These are phyloP conservation scores for Botrytis medusae DNA, from an alignment of 2,329 filamentous ascomycete species.

Conservation along the genomic window DNA sequence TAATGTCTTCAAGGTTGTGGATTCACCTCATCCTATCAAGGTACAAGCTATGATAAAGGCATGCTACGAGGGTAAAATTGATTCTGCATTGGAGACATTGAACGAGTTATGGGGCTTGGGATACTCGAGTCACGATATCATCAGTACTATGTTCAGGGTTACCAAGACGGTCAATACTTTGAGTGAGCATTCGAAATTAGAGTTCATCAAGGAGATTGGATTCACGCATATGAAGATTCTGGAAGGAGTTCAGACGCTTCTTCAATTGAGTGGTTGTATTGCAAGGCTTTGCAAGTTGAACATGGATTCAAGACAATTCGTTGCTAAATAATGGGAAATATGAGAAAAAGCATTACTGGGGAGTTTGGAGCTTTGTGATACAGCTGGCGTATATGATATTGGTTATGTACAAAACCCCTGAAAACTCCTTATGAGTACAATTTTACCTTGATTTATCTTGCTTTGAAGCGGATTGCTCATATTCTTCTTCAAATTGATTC, in stretches of 20 bases:
- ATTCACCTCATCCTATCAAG: conserved; percentile 95
- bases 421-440: conserved; percentile 12
- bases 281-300: conserved; percentile 91
- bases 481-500: conserved; percentile 64
- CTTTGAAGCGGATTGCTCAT: conserved; percentile 24
- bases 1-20: conserved; percentile 97
- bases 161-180: conserved; percentile 92
- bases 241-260: conserved; percentile 92
- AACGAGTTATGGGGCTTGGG: conserved; percentile 92
- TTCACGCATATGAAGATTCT: conserved; percentile 99
- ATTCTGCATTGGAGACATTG: conserved; percentile 79
- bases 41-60: conserved; percentile 98
- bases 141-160: conserved; percentile 98
- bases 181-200: conserved; percentile 91
- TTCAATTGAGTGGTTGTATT: conserved; percentile 91
- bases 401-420: conserved; percentile 19
- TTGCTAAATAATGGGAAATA: conserved; percentile 35
- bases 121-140: conserved; percentile 98
- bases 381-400: conserved; percentile 17
- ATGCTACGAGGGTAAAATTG: conserved; percentile 88
- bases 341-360: conserved; percentile 25
- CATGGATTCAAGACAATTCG: conserved; percentile 87
- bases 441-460: conserved; percentile 27
- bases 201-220: conserved; percentile 98
- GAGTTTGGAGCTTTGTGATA: conserved; percentile 31